Evolutionary conservation across 2,329 filamentous ascomycete genomes (phyloP).

Genomic region (Diaporthe nobilis): DNA sequence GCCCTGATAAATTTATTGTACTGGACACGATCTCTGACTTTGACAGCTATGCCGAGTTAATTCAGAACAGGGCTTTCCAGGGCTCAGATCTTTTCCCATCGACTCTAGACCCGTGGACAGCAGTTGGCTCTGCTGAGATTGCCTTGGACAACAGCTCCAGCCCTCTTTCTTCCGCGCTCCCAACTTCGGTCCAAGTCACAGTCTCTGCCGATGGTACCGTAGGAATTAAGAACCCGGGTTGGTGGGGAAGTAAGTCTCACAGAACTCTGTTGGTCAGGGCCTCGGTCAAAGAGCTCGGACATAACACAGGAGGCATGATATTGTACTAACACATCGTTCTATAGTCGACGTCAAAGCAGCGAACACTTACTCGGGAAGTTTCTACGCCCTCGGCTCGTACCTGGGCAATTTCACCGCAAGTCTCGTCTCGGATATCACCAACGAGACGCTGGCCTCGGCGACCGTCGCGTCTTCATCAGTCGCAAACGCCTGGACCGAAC

Average conservation of each 20-base stretch:
- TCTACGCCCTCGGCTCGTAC: constrained; percentile 67
- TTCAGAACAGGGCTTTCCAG: constrained; percentile 81
- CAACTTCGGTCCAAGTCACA: constrained; percentile 63
- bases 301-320: neutral
- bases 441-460: constrained; percentile 60
- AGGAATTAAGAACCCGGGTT: constrained; percentile 39
- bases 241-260: constrained; percentile 40
- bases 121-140: constrained; percentile 59
- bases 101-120: constrained; percentile 61
- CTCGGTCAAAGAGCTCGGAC: neutral
- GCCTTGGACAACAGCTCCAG: constrained; percentile 61
- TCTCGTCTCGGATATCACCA: constrained; percentile 60
- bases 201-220: constrained; percentile 34
- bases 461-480: constrained; percentile 60
- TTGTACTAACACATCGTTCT: neutral
- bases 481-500: constrained; percentile 64
- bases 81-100: constrained; percentile 58
- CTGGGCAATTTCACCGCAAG: constrained; percentile 62
- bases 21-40: neutral
- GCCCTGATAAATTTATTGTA: no score
- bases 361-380: constrained; percentile 61
- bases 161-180: constrained; percentile 67
- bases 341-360: constrained; percentile 39
- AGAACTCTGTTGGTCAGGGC: no score
- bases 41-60: constrained; percentile 73